Percentiles rank a stretch among this genome's conserved stretches.
phyloP scores from a whole-genome alignment of 139 green algal genomes.

The Picochlorum sp. region DNA sequence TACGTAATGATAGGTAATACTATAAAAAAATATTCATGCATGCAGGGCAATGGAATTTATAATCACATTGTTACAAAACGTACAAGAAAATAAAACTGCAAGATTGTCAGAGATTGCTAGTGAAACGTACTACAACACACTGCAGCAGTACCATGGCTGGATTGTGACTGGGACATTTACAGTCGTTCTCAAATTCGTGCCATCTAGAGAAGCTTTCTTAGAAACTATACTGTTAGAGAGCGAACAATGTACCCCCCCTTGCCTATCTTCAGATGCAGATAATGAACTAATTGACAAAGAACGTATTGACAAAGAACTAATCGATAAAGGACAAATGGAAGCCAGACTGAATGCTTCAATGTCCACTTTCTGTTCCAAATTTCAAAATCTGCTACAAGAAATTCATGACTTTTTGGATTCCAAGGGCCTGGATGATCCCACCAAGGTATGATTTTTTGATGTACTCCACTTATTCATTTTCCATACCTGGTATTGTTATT shows the following conservation, averaged over 20 bases:
- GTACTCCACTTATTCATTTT: no score
- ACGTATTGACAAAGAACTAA: no score
- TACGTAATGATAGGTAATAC: no score
- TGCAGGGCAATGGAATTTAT: conserved; percentile 71
- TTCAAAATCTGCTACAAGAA: conserved; percentile 38
- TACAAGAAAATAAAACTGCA: conserved; percentile 21
- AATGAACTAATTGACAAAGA: no score
- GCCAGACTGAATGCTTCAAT: conserved; percentile 16
- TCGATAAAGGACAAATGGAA: conserved; percentile 11
- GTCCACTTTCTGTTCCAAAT: conserved; percentile 41
- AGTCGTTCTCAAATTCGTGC: conserved; percentile 38
- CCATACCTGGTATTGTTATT: no score
- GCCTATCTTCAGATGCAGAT: no score
- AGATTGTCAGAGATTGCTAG: conserved; percentile 26
- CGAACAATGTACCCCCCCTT: no score
- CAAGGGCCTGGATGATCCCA: conserved; percentile 32
- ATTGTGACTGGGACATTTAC: conserved; percentile 55
- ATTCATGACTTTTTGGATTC: conserved; percentile 46
- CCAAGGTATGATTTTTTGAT: conserved; percentile 23
- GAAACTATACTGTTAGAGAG: background rate
- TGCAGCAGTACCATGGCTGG: conserved; percentile 67
- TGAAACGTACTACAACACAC: conserved; percentile 47
- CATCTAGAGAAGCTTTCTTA: conserved; percentile 18
- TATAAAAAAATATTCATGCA: no score
- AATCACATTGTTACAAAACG: conserved; percentile 31